These are phyloP conservation scores for Trapa incisa DNA, from an alignment of 345 rosid genomes.

Conservation along the genomic window DNA sequence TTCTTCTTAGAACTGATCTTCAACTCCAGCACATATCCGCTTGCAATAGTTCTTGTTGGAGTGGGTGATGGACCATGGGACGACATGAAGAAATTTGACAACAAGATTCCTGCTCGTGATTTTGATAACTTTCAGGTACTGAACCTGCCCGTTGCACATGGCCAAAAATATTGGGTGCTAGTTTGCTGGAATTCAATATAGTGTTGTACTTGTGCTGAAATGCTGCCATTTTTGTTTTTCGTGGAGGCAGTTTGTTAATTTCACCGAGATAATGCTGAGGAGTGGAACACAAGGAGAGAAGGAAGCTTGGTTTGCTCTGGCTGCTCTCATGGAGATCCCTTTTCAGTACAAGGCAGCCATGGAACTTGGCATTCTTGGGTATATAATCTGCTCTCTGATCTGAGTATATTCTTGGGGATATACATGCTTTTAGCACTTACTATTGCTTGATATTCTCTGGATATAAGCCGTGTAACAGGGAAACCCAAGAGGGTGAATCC, in stretches of 20 bases:
- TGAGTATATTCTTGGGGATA: neutral
- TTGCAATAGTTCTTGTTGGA: conserved; percentile 26
- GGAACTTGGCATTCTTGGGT: conserved; percentile 59
- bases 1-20: neutral
- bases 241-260: conserved; percentile 64
- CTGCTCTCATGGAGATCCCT: conserved; percentile 89
- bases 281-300: conserved; percentile 27
- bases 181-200: too few relatives aligned
- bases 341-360: conserved; percentile 58
- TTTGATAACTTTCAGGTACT: conserved; percentile 33
- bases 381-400: neutral
- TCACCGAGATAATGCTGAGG: conserved; percentile 58
- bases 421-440: neutral
- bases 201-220: neutral
- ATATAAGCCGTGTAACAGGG: conserved; percentile 31
- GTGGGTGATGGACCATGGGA: conserved; percentile 44
- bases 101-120: conserved; percentile 28
- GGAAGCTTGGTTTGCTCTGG: conserved; percentile 82
- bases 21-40: conserved; percentile 21
- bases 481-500: conserved; percentile 39
- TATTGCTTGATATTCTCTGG: neutral
- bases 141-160: neutral
- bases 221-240: neutral
- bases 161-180: too few relatives aligned
- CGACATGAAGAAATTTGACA: conserved; percentile 30